Conservation (phyloP, 2,329 filamentous ascomycete genomes). For the Aspergillus neoniger region DNA sequence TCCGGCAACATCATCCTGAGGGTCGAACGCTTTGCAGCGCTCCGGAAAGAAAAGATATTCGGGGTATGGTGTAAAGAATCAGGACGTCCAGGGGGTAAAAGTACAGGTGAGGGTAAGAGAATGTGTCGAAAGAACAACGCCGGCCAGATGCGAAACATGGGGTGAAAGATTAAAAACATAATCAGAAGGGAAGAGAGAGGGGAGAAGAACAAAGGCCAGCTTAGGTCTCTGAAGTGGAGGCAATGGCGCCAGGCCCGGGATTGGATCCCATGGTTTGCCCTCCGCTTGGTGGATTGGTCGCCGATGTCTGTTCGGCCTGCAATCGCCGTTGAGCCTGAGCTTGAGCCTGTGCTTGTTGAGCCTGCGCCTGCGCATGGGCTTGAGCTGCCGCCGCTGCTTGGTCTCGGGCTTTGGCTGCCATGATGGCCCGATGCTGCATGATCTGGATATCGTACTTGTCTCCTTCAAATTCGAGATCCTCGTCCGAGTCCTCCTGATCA, state of each 20-base stretch:
- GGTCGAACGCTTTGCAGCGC: conserved; percentile 19
- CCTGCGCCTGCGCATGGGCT: conserved; percentile 45
- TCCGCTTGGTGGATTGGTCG: conserved; percentile 27
- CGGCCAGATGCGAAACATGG: conserved; percentile 36
- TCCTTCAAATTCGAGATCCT: conserved; percentile 71
- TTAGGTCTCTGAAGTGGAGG: conserved; percentile 35
- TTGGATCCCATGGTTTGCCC: conserved; percentile 33
- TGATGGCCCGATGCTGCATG: conserved; percentile 58
- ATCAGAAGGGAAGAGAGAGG: conserved; percentile 10
- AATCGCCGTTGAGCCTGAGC: conserved; percentile 39
- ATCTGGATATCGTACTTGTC: conserved; percentile 66
- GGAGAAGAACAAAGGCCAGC: conserved; percentile 24
- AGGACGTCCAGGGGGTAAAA: conserved; percentile 30
- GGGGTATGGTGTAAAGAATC: conserved; percentile 14
- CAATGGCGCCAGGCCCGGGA: conserved; percentile 32
- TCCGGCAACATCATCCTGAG: conserved; percentile 26
- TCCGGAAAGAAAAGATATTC: conserved; percentile 9
- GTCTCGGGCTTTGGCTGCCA: conserved; percentile 47
- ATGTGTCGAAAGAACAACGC: conserved; percentile 29
- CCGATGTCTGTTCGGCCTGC: conserved; percentile 36
- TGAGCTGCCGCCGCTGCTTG: conserved; percentile 46
- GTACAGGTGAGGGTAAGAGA: conserved; percentile 23
- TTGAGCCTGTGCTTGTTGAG: conserved; percentile 44
- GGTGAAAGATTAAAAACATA: conserved; percentile 20
- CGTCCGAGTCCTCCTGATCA: conserved; percentile 80